Evolutionary conservation across 176 grass and related monocot species (phyloP).

Genomic region (Hordeum marinum): DNA sequence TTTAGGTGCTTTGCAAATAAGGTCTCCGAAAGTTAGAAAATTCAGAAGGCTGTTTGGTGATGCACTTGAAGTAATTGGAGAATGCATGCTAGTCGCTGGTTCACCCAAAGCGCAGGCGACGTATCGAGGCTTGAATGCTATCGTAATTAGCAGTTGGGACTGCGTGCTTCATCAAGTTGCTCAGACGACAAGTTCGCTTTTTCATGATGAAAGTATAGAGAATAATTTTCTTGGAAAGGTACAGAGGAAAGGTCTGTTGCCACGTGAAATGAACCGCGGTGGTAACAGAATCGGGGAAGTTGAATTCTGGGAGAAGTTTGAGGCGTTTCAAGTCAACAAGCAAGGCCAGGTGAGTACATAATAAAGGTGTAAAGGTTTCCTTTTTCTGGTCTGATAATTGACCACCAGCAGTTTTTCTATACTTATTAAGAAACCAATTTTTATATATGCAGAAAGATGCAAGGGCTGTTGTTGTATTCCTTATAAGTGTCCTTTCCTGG

Average conservation of each 20-base stretch:
- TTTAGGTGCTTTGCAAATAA: not conserved
- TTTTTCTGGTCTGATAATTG: not conserved
- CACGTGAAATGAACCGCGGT: too few species aligned
- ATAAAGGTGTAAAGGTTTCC: too few species aligned
- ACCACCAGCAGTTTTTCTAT: not conserved
- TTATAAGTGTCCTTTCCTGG: conserved; percentile 16
- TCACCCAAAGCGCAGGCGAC: not conserved
- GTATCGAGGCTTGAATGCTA: conserved; percentile 20
- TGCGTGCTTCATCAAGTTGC: conserved; percentile 5
- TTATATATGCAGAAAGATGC: conserved; percentile 20
- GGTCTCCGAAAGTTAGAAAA: not conserved
- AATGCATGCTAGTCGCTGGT: conserved; percentile 43
- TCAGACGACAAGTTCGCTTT: too few species aligned
- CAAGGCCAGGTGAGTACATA: conserved; percentile 27
- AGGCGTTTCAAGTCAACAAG: conserved; percentile 26
- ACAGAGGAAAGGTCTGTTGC: too few species aligned
- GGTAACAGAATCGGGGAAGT: too few species aligned
- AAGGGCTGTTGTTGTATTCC: not conserved
- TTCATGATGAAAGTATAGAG: too few species aligned
- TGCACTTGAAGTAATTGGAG: conserved; percentile 39
- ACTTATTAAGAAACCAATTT: too few species aligned
- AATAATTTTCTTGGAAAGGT: too few species aligned
- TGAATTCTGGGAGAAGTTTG: conserved; percentile 13
- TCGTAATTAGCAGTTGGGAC: conserved; percentile 14
- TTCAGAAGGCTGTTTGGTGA: conserved; percentile 38